Evolutionary conservation across 129 eudicot species (phyloP).

Genomic region (carrot (Daucus carota)): DNA sequence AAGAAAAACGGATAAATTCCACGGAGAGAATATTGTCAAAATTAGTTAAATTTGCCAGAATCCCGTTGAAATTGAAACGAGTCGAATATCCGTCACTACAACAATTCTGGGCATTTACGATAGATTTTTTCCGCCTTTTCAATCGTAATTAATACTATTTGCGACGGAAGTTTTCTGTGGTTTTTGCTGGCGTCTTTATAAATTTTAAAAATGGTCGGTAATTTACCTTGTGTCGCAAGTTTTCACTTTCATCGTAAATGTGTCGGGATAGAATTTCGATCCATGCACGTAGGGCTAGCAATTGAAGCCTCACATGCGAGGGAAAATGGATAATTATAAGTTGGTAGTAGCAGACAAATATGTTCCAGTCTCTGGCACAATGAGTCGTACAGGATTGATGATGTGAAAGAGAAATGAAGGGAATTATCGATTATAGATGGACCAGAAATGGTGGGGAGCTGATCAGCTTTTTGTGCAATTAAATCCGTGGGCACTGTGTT

Average conservation of each 20-base stretch:
- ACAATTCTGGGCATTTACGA: neutral
- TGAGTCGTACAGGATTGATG: neutral
- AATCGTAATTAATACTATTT: too few species aligned
- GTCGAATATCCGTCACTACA: neutral
- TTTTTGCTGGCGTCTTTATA: too few species aligned
- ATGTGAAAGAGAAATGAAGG: neutral
- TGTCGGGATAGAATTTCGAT: neutral
- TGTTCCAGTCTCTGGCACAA: neutral
- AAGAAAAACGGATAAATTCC: too few species aligned
- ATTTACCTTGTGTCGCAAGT: too few species aligned
- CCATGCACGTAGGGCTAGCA: neutral
- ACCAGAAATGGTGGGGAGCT: neutral
- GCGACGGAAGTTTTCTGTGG: too few species aligned
- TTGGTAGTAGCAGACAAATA: neutral
- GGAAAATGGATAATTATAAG: neutral
- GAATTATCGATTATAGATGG: neutral
- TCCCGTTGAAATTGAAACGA: neutral
- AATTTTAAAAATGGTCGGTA: too few species aligned
- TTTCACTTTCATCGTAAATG: too few species aligned
- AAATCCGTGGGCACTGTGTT: conserved; percentile 12
- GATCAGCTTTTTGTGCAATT: conserved; percentile 2
- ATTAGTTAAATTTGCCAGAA: too few species aligned
- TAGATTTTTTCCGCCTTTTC: too few species aligned
- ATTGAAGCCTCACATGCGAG: neutral
- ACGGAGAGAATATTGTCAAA: too few species aligned